phyloP scores from a whole-genome alignment of 2,329 filamentous ascomycete genomes.

The Fusarium musae region DNA sequence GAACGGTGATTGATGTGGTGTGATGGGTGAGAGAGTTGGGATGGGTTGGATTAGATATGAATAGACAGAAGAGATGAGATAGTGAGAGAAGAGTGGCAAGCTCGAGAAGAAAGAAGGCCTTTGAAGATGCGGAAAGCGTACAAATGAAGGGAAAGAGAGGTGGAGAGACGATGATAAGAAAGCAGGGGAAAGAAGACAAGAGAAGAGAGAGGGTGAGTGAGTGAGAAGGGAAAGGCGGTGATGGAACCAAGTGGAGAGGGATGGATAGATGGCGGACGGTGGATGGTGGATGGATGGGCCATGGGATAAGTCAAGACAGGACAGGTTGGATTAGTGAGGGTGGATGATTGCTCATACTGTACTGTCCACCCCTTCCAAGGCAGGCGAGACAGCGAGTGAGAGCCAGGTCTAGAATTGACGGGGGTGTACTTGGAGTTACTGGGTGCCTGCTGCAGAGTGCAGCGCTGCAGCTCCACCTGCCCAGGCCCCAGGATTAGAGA shows the following conservation, averaged over 20 bases:
- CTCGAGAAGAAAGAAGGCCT: slow-evolving; percentile 52
- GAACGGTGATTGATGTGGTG: slow-evolving; percentile 27
- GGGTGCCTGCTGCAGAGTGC: not conserved
- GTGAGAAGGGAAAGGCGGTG: slow-evolving; percentile 51
- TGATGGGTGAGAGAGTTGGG: slow-evolving; percentile 1
- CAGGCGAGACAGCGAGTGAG: slow-evolving; percentile 24
- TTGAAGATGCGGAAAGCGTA: slow-evolving; percentile 48
- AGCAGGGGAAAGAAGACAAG: slow-evolving; percentile 48
- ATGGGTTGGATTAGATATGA: slow-evolving; percentile 28
- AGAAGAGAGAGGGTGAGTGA: slow-evolving; percentile 49
- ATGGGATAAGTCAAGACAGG: slow-evolving; percentile 26
- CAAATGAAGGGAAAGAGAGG: slow-evolving; percentile 48
- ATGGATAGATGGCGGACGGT: slow-evolving; percentile 44
- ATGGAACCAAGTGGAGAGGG: slow-evolving; percentile 49
- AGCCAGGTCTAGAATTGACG: slow-evolving; percentile 20
- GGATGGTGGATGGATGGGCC: slow-evolving; percentile 45
- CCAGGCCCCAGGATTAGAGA: slow-evolving; percentile 8
- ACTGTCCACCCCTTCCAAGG: slow-evolving; percentile 31
- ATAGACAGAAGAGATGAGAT: slow-evolving; percentile 35
- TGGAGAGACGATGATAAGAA: slow-evolving; percentile 49
- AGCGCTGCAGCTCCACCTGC: not conserved
- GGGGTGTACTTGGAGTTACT: slow-evolving; percentile 21
- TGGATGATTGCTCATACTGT: slow-evolving; percentile 39
- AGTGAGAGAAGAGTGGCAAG: slow-evolving; percentile 46
- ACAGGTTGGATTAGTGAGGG: slow-evolving; percentile 41